Base-by-base conservation (phyloP, 768 basidiomycete species). In the Cubamyces sp. region DNA sequence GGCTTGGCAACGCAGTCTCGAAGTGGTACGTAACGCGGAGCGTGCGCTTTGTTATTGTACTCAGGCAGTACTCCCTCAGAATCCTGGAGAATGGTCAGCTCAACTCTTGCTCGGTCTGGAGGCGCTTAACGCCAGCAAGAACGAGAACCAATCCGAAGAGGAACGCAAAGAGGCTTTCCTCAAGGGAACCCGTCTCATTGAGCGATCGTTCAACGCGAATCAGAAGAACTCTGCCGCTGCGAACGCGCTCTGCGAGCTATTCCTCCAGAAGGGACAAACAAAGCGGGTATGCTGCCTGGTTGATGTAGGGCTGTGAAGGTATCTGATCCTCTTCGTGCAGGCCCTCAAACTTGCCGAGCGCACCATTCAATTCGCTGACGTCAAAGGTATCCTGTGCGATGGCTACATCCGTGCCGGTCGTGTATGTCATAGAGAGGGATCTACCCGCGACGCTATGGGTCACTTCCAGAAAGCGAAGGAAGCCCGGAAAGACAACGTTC, bases 311-410 rank as follows among this genome's bases (percentile, higher is more conserved):
- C 42, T 16, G 9, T 43, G 16, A 15, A 5, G 9, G 19, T 43
- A 43, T 18, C 42, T 19, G 5, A 43, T n/a, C n/a, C 39, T 40
- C 42, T 16, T 43, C 19, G 11, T 11, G 25, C 41, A 94, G 87
- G 93, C 94, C 0, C 74, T 96, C 46, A 99, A 98, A 78, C 79
- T 98, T 19, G 95, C 94, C 23, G 97, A 98, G 69, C 85, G 95
- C 54, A 90, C 95, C 0, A 87, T 98, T 42, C 95, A 98, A 71
- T 97, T 92, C 69, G 91, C 96, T 0, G 96, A 98, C 68, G 94
- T 91, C 0, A 79, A 93, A 34, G 82, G 91, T 0, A 78, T 96
- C 16, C 81, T 96, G 28, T 90, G 92, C 0, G 96, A 97, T 68
- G 90, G 94, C 3, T 91, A 94, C 69, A 76, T 96, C 16, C 83